phyloP scores from a whole-genome alignment of 805 yeast species.

The Monosporozyma solicola region DNA sequence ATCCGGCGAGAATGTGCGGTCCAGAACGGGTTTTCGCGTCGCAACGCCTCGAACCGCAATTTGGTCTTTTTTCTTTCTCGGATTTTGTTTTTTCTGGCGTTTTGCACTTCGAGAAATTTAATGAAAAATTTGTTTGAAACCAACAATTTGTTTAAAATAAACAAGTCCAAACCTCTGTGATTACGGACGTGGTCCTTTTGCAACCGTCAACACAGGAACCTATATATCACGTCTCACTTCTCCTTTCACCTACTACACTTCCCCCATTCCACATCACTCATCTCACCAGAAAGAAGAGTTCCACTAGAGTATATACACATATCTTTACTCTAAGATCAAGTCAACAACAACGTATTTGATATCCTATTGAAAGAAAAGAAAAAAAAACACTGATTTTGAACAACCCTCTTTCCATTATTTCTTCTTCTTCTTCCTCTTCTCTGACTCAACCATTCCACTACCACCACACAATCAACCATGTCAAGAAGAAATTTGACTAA shows the following conservation, averaged over 20 bases:
- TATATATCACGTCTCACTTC: too few species aligned
- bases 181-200: not conserved
- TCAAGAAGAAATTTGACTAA: slow-evolving; percentile 8
- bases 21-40: not conserved
- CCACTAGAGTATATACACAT: not conserved
- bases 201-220: not conserved
- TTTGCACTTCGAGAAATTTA: not conserved
- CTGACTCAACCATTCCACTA: too few species aligned
- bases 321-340: too few species aligned
- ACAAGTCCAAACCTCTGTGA: too few species aligned
- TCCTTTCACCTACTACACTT: too few species aligned
- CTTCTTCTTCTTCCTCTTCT: too few species aligned
- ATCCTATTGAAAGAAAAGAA: too few species aligned
- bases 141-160: not conserved
- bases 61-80: not conserved
- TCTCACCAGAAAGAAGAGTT: not conserved
- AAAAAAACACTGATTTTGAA: too few species aligned
- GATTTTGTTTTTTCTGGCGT: not conserved
- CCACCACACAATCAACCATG: slow-evolving; percentile 38
- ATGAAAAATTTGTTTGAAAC: not conserved
- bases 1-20: too few species aligned
- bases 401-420: too few species aligned
- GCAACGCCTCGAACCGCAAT: not conserved
- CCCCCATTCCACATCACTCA: not conserved
- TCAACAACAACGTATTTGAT: too few species aligned